Conservation (phyloP, 345 rosid species). For the Lepidium aucheri region DNA sequence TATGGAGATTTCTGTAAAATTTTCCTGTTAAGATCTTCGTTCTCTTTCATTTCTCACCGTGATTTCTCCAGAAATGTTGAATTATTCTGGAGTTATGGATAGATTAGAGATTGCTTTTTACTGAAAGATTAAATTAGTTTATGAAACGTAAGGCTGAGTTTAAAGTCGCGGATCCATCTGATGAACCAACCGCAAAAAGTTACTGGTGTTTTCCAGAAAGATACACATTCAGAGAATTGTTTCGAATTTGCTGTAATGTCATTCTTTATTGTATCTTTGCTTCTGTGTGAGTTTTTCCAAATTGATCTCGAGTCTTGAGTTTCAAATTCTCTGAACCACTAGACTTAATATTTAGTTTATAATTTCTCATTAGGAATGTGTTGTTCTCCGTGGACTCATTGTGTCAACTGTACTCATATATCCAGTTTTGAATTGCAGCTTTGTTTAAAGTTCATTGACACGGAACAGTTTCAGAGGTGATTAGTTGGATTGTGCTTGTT, state of each 20-base stretch:
- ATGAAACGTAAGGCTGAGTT: no score
- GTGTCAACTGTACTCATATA: background rate
- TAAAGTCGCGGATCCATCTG: no score
- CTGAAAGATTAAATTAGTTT: background rate
- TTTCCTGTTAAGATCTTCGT: background rate
- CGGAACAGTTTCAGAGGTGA: slow-evolving; percentile 91
- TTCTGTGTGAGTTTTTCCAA: background rate
- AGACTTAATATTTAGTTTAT: background rate
- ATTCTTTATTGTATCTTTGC: background rate
- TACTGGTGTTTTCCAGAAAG: no score
- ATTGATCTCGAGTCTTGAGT: background rate
- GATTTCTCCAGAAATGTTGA: background rate
- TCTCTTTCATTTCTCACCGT: background rate
- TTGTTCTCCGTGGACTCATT: background rate
- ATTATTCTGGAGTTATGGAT: background rate
- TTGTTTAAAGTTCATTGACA: slow-evolving; percentile 68
- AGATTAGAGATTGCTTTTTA: slow-evolving; percentile 1
- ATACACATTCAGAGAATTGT: no score
- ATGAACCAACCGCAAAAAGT: no score
- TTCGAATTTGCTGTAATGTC: no score
- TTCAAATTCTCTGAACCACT: background rate
- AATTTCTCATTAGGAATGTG: background rate
- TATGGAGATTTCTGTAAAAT: background rate
- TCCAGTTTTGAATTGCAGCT: slow-evolving; percentile 41
- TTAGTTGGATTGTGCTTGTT: slow-evolving; percentile 5